A percentile compares a stretch with the other conserved stretches of the same genome.
Conservation (phyloP, 305 asterid species). For the Fraxinus nigra region DNA sequence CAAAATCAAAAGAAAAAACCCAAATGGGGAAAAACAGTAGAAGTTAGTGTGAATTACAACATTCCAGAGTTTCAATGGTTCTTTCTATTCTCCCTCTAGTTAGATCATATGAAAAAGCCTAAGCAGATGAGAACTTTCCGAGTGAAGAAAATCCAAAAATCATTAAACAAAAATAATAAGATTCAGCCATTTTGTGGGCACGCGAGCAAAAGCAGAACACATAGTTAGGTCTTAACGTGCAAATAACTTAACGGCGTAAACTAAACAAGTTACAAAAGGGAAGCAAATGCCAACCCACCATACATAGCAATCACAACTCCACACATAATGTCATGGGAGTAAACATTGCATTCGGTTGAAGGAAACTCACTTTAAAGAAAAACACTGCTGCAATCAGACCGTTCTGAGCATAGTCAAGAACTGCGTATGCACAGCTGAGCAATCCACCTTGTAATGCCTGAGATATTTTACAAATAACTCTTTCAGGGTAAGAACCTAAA, state of each 20-base stretch:
- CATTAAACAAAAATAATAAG: background rate
- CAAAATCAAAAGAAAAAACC: background rate
- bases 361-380: slow-evolving; percentile 77
- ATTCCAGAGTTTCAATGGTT: background rate
- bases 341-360: slow-evolving; percentile 13
- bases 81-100: background rate
- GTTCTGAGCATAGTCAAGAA: slow-evolving; percentile 96
- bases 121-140: background rate
- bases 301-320: slow-evolving; percentile 4
- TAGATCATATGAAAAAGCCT: background rate
- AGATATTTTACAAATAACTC: slow-evolving; percentile 26
- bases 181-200: background rate
- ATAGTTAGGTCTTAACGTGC: background rate
- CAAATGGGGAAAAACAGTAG: background rate
- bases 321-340: background rate
- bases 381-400: slow-evolving; percentile 97
- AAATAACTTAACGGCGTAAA: background rate
- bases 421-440: slow-evolving; percentile 72
- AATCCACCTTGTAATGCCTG: slow-evolving; percentile 84
- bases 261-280: background rate
- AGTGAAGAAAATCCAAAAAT: background rate
- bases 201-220: background rate
- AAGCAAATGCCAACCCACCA: background rate
- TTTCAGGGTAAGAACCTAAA: slow-evolving; percentile 23
- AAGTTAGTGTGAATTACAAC: background rate